Percentiles rank a stretch among this genome's conserved stretches.
Evolutionary conservation across 2,329 filamentous ascomycete genomes (phyloP).

Genomic region (Aspergillus pseudoglaucus): DNA sequence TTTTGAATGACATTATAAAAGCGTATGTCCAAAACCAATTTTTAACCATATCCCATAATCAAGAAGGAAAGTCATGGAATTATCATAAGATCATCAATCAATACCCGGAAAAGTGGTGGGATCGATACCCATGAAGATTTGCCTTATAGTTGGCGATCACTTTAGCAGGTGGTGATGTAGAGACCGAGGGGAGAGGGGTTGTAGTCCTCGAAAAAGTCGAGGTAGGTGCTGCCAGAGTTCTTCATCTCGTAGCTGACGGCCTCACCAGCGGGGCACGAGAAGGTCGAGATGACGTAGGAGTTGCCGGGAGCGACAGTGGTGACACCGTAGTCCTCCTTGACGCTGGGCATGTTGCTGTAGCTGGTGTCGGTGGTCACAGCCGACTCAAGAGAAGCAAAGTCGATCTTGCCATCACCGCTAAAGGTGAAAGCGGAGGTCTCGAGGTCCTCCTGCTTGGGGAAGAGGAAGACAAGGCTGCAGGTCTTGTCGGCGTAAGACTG

Average conservation of each 20-base stretch:
- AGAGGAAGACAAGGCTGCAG: conserved; percentile 60
- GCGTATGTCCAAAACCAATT: not conserved
- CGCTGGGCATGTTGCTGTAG: conserved; percentile 47
- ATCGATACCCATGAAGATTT: conserved; percentile 12
- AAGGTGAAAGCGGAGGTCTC: conserved; percentile 54
- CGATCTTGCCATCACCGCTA: conserved; percentile 48
- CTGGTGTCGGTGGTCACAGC: conserved; percentile 47
- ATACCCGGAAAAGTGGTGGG: not conserved
- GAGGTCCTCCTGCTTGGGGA: conserved; percentile 53
- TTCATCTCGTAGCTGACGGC: conserved; percentile 49
- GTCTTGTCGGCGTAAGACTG: conserved; percentile 48
- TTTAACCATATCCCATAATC: not conserved
- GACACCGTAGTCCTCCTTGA: conserved; percentile 39
- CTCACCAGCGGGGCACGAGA: conserved; percentile 50
- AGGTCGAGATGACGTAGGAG: conserved; percentile 48
- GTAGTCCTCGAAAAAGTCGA: conserved; percentile 61
- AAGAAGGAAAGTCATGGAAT: conserved; percentile 3
- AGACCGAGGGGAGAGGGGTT: conserved; percentile 46
- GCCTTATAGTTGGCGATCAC: not conserved
- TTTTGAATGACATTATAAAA: not conserved
- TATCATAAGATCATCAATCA: not conserved
- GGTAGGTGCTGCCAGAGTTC: conserved; percentile 43
- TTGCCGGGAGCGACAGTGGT: conserved; percentile 48
- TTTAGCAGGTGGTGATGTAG: conserved; percentile 38
- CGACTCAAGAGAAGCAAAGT: conserved; percentile 46